A percentile compares a stretch with the other conserved stretches of the same genome.
Evolutionary conservation across 345 rosid genomes (phyloP).

Genomic region (Eucalyptus regnans): DNA sequence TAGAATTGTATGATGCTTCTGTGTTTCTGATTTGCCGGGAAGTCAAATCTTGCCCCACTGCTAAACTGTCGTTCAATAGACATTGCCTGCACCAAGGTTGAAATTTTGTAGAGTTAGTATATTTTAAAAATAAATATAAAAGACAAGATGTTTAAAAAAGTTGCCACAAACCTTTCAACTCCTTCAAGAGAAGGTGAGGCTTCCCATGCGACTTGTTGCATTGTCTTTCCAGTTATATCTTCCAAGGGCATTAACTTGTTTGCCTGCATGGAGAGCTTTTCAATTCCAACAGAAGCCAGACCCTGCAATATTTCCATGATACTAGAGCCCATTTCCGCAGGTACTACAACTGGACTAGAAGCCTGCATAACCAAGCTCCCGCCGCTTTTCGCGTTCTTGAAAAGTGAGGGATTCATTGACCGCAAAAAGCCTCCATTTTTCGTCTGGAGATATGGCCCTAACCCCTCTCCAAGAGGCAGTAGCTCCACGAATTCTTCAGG

Average conservation of each 20-base stretch:
- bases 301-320: slow-evolving; percentile 58
- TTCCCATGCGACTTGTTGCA: slow-evolving; percentile 81
- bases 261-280: slow-evolving; percentile 91
- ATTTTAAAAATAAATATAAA: neutral
- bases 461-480: slow-evolving; percentile 75
- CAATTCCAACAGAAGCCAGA: slow-evolving; percentile 83
- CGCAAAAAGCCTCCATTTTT: slow-evolving; percentile 74
- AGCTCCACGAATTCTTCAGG: slow-evolving; percentile 43
- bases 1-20: slow-evolving; percentile 21
- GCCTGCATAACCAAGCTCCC: slow-evolving; percentile 92
- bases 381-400: slow-evolving; percentile 45
- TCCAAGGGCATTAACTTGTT: slow-evolving; percentile 89
- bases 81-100: slow-evolving; percentile 32
- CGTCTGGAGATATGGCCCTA: slow-evolving; percentile 82
- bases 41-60: slow-evolving; percentile 15
- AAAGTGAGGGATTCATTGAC: slow-evolving; percentile 70
- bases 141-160: neutral
- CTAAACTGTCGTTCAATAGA: slow-evolving; percentile 21
- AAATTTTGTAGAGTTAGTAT: neutral
- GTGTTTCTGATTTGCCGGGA: slow-evolving; percentile 15
- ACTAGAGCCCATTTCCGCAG: slow-evolving; percentile 92
- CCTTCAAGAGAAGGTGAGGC: slow-evolving; percentile 36
- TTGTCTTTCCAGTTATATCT: slow-evolving; percentile 84
- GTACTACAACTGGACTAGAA: slow-evolving; percentile 90
- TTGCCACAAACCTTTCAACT: slow-evolving; percentile 33